phyloP scores from a whole-genome alignment of 2,329 filamentous ascomycete genomes.

The Gaeumannomyces sp. region DNA sequence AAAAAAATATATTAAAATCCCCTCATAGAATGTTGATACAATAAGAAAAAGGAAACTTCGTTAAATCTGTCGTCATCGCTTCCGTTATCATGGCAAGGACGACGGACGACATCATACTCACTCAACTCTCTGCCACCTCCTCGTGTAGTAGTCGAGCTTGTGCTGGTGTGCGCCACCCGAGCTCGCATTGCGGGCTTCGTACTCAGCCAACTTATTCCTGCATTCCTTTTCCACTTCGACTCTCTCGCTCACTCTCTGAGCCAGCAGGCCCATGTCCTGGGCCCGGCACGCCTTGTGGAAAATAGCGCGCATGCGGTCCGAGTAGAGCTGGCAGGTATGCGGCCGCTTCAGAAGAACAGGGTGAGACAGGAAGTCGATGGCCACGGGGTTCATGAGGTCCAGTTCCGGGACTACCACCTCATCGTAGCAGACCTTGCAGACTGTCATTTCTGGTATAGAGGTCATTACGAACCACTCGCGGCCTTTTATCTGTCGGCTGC shows the following conservation, averaged over 20 bases:
- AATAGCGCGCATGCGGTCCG: constrained; percentile 66
- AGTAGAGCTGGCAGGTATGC: constrained; percentile 73
- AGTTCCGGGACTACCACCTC: constrained; percentile 67
- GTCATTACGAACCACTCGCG: constrained; percentile 74
- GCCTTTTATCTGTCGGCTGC: constrained; percentile 55
- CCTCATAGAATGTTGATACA: not conserved
- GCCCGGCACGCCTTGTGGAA: constrained; percentile 62
- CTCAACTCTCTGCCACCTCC: not conserved
- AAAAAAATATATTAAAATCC: not conserved
- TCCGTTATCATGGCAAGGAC: not conserved
- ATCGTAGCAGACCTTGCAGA: constrained; percentile 83
- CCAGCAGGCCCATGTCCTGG: constrained; percentile 61
- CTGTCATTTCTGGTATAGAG: constrained; percentile 67
- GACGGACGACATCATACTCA: not conserved
- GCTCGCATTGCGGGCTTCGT: not conserved
- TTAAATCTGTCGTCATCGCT: not conserved
- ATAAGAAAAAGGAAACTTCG: not conserved
- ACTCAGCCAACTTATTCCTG: not conserved
- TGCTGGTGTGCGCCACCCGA: not conserved
- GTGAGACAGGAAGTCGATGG: constrained; percentile 58
- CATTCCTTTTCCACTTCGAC: constrained; percentile 47
- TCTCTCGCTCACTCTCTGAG: constrained; percentile 49
- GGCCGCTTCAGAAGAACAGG: constrained; percentile 45
- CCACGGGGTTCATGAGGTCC: constrained; percentile 43
- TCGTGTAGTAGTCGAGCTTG: not conserved